Base-by-base conservation (phyloP, 2,329 filamentous ascomycete genomes). In the Colletotrichum ledebouriae region DNA sequence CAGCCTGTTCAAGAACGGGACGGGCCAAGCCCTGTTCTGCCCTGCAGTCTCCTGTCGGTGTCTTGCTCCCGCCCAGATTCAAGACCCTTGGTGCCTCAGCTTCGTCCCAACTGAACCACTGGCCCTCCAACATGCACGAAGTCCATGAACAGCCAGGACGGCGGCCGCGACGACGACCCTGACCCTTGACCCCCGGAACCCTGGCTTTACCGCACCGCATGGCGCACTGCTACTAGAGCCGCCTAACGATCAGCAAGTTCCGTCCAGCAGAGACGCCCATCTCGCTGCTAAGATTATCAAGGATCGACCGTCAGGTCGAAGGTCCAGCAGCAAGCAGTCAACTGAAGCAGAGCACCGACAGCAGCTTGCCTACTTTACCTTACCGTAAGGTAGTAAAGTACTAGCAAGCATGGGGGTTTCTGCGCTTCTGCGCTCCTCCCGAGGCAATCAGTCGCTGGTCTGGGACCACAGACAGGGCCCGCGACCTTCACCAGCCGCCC, bases 21-120 rank as follows among this genome's bases (percentile, higher is more conserved):
- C 29, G 29, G 39, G 42, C 58, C 17, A 50, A 61, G n/a, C 29
- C 39, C 37, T 29, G 47, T 25, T 20, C 29, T 58, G 55, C 41
- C 41, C 55, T 58, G 56, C 56, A 25, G 56, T 17, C 46, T 34
- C 50, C 47, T 53, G 20, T 59, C 29, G 34, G 57, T 67, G 52
- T 64, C 64, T 53, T 39, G 52, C 44, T 52, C 59, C 59, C 37
- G 59, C 44, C 47, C 52, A 53, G 59, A 65, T 59, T 42, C 61
- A 65, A 68, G 65, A 65, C 65, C 61, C 65, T 50, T 59, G 65
- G 65, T 59, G 65, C 65, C 25, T 65, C 60, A 65, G 47, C 56
- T 55, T 37, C 22, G 34, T 29, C 46, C 44, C 37, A 44, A 50
- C 44, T 39, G 29, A 29, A 29, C 29, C 29, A 29, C 29, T 29